These are phyloP conservation scores for Lentinula edodes DNA, from an alignment of 768 basidiomycete species.

Conservation along the genomic window DNA sequence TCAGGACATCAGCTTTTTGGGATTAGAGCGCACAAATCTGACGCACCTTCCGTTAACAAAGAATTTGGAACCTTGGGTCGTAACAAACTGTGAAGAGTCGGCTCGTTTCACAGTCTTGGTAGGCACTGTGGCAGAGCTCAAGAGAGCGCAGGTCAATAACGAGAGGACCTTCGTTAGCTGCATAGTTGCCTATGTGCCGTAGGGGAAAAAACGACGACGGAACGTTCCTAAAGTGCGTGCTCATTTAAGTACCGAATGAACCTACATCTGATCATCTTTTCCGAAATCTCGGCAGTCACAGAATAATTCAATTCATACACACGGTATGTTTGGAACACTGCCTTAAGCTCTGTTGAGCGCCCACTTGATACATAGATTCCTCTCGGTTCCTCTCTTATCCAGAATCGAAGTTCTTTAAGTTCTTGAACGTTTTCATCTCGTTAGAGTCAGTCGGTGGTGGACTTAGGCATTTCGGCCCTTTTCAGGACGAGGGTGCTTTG, in stretches of 20 bases:
- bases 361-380: background rate
- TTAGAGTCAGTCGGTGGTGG: no score
- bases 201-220: conserved; percentile 3
- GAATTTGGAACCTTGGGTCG: conserved; percentile 39
- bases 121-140: conserved; percentile 22
- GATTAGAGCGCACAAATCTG: background rate
- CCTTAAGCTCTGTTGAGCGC: background rate
- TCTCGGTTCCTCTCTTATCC: background rate
- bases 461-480: no score
- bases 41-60: conserved; percentile 49
- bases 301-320: background rate
- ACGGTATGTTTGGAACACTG: background rate
- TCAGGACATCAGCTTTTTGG: background rate
- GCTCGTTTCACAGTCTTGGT: conserved; percentile 26
- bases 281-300: conserved; percentile 3
- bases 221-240: background rate
- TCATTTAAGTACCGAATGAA: conserved; percentile 1
- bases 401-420: background rate
- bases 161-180: conserved; percentile 20
- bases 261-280: conserved; percentile 1
- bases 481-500: no score
- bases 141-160: conserved; percentile 22
- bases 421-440: background rate
- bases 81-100: conserved; percentile 35
- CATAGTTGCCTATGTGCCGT: conserved; percentile 28